Percentiles rank a stretch among this genome's conserved stretches.
Evolutionary conservation across 208 protist genomes (phyloP).

Genomic region (Zelonia costaricensis): DNA sequence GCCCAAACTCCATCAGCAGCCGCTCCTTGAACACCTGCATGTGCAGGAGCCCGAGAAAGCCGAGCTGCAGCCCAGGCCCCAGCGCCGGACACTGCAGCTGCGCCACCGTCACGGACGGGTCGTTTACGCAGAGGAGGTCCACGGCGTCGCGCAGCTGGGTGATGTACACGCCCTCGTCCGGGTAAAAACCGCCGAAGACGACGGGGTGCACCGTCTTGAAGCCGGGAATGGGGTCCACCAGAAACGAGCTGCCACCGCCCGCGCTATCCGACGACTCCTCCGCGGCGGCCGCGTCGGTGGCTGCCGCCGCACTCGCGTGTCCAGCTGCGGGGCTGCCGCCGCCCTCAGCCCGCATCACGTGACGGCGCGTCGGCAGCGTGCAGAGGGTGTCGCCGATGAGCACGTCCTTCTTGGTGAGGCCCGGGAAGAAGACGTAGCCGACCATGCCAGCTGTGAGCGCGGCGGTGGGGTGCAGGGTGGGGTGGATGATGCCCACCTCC

Average conservation of each 20-base stretch:
- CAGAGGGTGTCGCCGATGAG: conserved; percentile 96
- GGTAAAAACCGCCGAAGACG: conserved; percentile 97
- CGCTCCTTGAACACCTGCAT: conserved; percentile 98
- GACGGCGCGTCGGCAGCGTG: conserved; percentile 52
- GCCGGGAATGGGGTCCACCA: conserved; percentile 45
- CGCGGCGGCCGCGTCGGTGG: background rate
- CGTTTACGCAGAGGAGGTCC: conserved; percentile 94
- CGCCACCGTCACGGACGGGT: conserved; percentile 91
- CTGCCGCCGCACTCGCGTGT: background rate
- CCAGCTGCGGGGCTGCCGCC: background rate
- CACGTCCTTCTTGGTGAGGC: conserved; percentile 85
- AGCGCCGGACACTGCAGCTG: conserved; percentile 85
- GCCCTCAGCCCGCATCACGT: conserved; percentile 34
- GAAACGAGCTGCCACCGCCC: conserved; percentile 1
- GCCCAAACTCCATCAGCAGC: conserved; percentile 92
- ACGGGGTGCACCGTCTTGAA: conserved; percentile 89
- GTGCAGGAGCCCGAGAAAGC: conserved; percentile 98
- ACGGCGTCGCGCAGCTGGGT: conserved; percentile 90
- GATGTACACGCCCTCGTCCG: conserved; percentile 87
- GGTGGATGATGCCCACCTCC: conserved; percentile 95
- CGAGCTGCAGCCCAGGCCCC: conserved; percentile 93
- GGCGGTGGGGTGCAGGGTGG: conserved; percentile 80
- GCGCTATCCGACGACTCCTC: background rate
- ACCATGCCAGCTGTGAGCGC: conserved; percentile 94
- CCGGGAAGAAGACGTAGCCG: conserved; percentile 93